A percentile compares a stretch with the other conserved stretches of the same genome.
phyloP scores from a whole-genome alignment of 805 yeast genomes.

The Starmerella vaccinii region DNA sequence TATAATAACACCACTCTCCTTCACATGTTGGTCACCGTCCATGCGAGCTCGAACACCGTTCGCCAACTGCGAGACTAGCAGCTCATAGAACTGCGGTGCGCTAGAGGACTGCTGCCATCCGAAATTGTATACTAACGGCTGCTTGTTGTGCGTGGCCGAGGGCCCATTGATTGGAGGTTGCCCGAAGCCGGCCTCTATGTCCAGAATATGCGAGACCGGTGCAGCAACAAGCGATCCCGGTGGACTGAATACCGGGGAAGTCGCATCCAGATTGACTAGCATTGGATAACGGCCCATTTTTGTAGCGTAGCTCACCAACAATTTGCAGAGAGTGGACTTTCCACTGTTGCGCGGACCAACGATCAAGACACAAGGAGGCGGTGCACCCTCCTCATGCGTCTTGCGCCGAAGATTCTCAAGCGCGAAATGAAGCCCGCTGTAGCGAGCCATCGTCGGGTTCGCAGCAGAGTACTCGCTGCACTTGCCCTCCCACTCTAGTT shows the following conservation, averaged over 20 bases:
- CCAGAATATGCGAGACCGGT: slow-evolving; percentile 68
- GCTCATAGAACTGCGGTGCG: slow-evolving; percentile 48
- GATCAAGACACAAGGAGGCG: slow-evolving; percentile 42
- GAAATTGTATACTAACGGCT: slow-evolving; percentile 72
- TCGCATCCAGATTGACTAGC: slow-evolving; percentile 70
- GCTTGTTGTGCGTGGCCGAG: slow-evolving; percentile 54
- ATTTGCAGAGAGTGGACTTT: slow-evolving; percentile 64
- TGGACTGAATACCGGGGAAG: slow-evolving; percentile 53
- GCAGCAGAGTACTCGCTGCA: slow-evolving; percentile 53
- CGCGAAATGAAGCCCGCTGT: slow-evolving; percentile 63
- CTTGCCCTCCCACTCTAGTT: slow-evolving; percentile 39
- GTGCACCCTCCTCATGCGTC: slow-evolving; percentile 26
- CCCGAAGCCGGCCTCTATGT: slow-evolving; percentile 70
- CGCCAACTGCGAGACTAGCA: slow-evolving; percentile 41
- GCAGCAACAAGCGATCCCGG: slow-evolving; percentile 85
- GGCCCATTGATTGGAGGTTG: slow-evolving; percentile 55
- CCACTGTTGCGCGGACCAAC: slow-evolving; percentile 69
- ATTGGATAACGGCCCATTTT: slow-evolving; percentile 62
- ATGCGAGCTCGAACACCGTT: slow-evolving; percentile 39
- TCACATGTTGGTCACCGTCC: slow-evolving; percentile 38
- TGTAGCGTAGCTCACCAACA: slow-evolving; percentile 62
- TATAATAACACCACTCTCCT: slow-evolving; percentile 50
- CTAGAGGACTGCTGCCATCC: slow-evolving; percentile 56
- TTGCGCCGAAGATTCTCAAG: slow-evolving; percentile 46
- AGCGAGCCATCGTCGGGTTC: slow-evolving; percentile 55